Evolutionary conservation across 1,139 yeast genomes (phyloP).

Genomic region (Hyphopichia pseudoburtonii): DNA sequence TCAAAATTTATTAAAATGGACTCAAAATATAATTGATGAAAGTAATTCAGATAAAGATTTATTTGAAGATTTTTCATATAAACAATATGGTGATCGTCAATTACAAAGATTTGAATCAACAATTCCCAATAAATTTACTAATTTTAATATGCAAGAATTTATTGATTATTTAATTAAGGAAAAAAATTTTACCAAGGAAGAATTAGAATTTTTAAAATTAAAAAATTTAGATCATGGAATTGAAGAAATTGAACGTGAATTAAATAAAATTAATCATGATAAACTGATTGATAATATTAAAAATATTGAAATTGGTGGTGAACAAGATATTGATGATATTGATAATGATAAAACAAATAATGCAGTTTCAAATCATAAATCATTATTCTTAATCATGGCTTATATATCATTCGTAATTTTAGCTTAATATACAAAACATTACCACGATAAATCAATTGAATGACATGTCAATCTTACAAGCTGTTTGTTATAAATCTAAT

Average conservation of each 20-base stretch:
- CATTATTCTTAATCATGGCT: too few relatives aligned
- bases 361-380: too few relatives aligned
- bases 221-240: constrained; percentile 33
- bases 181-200: constrained; percentile 29
- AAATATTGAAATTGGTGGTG: constrained; percentile 38
- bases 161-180: constrained; percentile 23
- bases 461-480: too few relatives aligned
- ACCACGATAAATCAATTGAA: too few relatives aligned
- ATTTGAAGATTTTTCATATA: constrained; percentile 11
- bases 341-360: background rate
- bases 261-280: constrained; percentile 26
- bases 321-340: constrained; percentile 11
- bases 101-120: background rate
- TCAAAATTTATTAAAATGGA: constrained; percentile 26
- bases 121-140: constrained; percentile 4
- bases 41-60: constrained; percentile 6
- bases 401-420: too few relatives aligned
- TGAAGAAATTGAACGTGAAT: constrained; percentile 39
- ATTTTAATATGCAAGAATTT: constrained; percentile 29
- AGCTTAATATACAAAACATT: too few relatives aligned
- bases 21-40: constrained; percentile 20
- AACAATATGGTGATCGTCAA: constrained; percentile 9
- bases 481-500: too few relatives aligned
- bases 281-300: constrained; percentile 12
- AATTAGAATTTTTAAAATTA: constrained; percentile 27